These are phyloP conservation scores for Coniferiporia sulphurascens DNA, from an alignment of 1,284 basidiomycete genomes.

Conservation along the genomic window DNA sequence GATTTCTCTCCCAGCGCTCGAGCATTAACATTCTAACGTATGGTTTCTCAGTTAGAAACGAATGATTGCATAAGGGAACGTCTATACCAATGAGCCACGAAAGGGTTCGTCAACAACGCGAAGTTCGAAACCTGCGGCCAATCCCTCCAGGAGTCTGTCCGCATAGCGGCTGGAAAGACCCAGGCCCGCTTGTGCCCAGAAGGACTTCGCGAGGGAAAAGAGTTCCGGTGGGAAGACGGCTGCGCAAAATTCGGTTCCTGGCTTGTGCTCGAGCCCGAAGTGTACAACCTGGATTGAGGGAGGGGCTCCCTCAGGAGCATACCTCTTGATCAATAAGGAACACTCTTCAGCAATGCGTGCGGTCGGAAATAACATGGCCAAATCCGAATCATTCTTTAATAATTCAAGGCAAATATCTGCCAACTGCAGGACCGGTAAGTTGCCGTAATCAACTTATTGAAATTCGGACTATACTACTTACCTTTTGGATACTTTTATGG, in stretches of 20 bases:
- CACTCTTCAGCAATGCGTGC: constrained; percentile 72
- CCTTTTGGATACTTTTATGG: constrained; percentile 83
- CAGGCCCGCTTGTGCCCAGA: constrained; percentile 94
- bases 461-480: constrained; percentile 32
- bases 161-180: constrained; percentile 89
- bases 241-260: constrained; percentile 56
- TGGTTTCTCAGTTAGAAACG: too few species aligned
- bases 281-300: constrained; percentile 64
- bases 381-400: constrained; percentile 49
- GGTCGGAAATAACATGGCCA: constrained; percentile 79
- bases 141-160: constrained; percentile 67
- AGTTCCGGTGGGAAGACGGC: constrained; percentile 68
- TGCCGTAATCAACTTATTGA: not conserved
- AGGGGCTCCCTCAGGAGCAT: constrained; percentile 37
- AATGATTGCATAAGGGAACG: not conserved
- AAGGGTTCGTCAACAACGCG: not conserved
- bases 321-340: constrained; percentile 67
- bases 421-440: constrained; percentile 46
- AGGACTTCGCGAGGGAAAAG: constrained; percentile 77
- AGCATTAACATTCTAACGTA: not conserved
- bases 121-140: not conserved
- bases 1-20: constrained; percentile 6
- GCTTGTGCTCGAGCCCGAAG: constrained; percentile 47
- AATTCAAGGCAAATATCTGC: constrained; percentile 72
- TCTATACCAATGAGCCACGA: constrained; percentile 26